Base-by-base conservation (phyloP, 768 basidiomycete genomes). In the Dioszegia hungarica region DNA sequence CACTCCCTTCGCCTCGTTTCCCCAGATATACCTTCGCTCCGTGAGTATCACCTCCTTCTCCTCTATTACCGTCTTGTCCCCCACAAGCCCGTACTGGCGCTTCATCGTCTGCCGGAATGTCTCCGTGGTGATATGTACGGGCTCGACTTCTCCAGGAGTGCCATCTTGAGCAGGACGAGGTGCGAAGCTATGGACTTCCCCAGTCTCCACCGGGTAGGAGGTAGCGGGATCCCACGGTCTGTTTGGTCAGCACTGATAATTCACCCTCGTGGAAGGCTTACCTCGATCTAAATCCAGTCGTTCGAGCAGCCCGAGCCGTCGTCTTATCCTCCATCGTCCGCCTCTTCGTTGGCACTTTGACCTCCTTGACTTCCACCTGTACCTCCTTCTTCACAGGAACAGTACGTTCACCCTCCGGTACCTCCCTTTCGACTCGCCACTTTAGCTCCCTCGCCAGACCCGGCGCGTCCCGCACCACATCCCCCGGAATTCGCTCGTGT, bases 371-470 rank as follows among this genome's bases (percentile, higher is more conserved):
- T 28, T 41, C 55, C 34, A 40, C 25, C 45, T 39, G 50, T 9
- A 34, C 51, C 24, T 46, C 37, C 39, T 33, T 37, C 51, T n/a
- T 38, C 27, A 24, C 54, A 27, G 37, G 38, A 1, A n/a, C 44
- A 4, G 45, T 22, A 51, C 59, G 56, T 39, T 41, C 36, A 19
- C 37, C 48, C 50, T 55, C 44, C 38, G 58, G 51, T 36, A 62
- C 27, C 44, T 62, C 62, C 28, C 57, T 48, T 34, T 59, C 47
- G 27, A 86, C 81, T 46, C 92, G 82, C 92, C 92, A 95, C 40
- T 87, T 80, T 40, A 95, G 77, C 72, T 95, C 92, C 61, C 89
- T 79, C 17, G 90, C 90, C 52, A 90, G 72, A 2, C 86, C 86
- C 2, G 87, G 78, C 17, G 87, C 82, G 76, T 95, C 92, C 70